These are phyloP conservation scores for Pestalotiopsis sp. DNA, from an alignment of 2,329 filamentous ascomycete species.

Conservation along the genomic window DNA sequence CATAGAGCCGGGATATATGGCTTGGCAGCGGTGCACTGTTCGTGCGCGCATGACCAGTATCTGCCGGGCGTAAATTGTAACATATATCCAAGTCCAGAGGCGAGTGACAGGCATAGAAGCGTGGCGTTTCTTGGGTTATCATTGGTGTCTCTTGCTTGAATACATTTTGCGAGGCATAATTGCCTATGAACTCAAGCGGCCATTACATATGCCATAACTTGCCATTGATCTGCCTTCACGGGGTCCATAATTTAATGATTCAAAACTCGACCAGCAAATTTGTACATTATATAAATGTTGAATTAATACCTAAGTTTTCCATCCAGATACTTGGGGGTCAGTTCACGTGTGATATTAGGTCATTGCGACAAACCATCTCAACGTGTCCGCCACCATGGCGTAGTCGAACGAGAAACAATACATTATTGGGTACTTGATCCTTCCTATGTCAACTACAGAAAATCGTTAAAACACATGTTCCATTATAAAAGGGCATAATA, in stretches of 20 bases:
- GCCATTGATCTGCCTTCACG: neutral
- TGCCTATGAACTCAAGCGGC: neutral
- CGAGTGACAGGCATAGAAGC: neutral
- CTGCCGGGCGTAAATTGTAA: neutral
- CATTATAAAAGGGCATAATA: no score
- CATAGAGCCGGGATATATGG: neutral
- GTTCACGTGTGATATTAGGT: no score
- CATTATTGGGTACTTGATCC: no score
- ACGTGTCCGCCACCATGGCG: no score
- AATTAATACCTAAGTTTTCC: no score
- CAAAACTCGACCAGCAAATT: neutral
- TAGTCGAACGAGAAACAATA: no score
- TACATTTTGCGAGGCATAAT: neutral
- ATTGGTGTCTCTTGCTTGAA: neutral
- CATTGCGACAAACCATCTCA: no score
- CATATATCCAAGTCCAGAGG: neutral
- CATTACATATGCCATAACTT: neutral
- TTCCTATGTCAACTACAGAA: no score
- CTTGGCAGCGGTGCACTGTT: neutral
- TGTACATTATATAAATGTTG: no score
- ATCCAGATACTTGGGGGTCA: no score
- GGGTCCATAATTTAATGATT: neutral
- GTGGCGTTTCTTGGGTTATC: constrained; percentile 7
- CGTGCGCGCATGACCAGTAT: neutral
- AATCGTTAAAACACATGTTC: no score